Conservation (phyloP, 345 rosid genomes). For the Bretschneidera sinensis region DNA sequence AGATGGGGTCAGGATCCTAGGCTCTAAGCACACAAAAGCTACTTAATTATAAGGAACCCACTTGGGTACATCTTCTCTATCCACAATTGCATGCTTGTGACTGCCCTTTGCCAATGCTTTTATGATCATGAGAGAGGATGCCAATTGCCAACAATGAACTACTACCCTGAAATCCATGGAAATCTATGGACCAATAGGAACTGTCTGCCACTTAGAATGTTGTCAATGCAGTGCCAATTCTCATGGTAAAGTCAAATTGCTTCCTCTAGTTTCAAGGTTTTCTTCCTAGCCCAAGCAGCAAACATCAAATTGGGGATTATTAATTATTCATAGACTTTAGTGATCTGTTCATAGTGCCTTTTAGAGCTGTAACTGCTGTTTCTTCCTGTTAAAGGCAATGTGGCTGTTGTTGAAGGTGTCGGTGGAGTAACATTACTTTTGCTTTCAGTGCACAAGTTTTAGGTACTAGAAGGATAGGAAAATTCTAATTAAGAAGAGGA, state of each 20-base stretch:
- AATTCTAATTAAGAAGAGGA: neutral
- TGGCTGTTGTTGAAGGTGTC: neutral
- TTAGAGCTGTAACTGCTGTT: neutral
- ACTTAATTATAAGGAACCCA: neutral
- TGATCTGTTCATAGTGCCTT: neutral
- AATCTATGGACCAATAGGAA: too few species aligned
- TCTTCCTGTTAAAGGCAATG: neutral
- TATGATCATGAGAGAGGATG: neutral
- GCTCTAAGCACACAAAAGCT: neutral
- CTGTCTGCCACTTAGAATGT: too few species aligned
- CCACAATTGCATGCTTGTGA: neutral
- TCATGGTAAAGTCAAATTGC: too few species aligned
- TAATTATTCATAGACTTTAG: neutral
- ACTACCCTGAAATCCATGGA: too few species aligned
- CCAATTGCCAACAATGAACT: neutral
- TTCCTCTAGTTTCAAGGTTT: too few species aligned
- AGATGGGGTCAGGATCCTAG: neutral
- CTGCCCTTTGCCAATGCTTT: neutral
- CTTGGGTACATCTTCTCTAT: neutral
- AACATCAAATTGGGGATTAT: too few species aligned
- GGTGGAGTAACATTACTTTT: neutral
- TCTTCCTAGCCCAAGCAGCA: too few species aligned
- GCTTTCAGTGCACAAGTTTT: too few species aligned
- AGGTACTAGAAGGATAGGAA: neutral
- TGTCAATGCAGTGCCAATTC: too few species aligned